Evolutionary conservation across 495 filamentous ascomycete genomes (phyloP).

Genomic region (Neurospora pannonica): DNA sequence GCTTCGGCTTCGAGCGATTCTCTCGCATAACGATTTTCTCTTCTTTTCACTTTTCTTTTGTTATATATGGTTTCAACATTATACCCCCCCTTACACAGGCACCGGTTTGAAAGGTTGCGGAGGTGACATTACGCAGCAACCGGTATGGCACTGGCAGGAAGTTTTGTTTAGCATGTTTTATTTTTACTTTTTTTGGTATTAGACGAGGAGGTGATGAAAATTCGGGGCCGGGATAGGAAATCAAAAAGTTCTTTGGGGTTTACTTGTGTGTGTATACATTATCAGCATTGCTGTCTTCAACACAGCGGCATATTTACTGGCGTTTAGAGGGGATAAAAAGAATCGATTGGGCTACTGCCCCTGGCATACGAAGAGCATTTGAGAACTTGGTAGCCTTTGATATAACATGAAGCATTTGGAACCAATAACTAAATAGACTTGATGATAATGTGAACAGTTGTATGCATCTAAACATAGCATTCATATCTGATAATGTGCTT

Average conservation of each 20-base stretch:
- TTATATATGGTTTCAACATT: not conserved
- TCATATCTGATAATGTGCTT: no score
- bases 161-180: not conserved
- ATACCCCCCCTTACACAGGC: not conserved
- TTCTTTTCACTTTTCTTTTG: not conserved
- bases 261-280: not conserved
- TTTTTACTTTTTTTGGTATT: not conserved
- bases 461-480: no score
- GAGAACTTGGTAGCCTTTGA: not conserved
- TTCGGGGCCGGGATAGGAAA: not conserved
- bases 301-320: not conserved
- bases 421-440: not conserved
- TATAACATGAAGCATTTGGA: not conserved
- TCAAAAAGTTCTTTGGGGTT: not conserved
- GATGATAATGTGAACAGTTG: not conserved
- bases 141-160: not conserved
- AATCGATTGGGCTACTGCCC: not conserved
- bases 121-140: not conserved
- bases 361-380: not conserved
- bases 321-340: not conserved
- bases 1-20: not conserved
- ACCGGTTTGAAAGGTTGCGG: not conserved
- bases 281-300: not conserved
- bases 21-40: not conserved
- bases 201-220: not conserved